These are phyloP conservation scores for Antitrichia curtipendula DNA, from an alignment of 225 moss, liverwort and hornwort genomes.

Conservation along the genomic window DNA sequence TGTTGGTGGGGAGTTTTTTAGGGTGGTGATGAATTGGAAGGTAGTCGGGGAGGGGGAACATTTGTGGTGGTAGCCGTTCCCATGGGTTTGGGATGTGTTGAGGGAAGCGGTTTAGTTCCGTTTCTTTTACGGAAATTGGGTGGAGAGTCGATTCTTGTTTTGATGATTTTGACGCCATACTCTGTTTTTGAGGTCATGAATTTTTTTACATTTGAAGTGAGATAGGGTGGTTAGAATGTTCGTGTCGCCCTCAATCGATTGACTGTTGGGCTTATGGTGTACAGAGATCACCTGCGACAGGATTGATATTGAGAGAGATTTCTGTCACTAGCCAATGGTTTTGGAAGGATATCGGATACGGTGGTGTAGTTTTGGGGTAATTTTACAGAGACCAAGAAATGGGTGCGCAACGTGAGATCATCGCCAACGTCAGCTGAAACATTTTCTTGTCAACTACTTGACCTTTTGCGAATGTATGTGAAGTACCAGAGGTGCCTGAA, in stretches of 20 bases:
- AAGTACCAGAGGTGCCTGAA: not conserved
- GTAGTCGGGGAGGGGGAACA: not conserved
- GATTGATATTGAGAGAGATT: not conserved
- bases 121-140: not conserved
- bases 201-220: not conserved
- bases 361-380: not conserved
- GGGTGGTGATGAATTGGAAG: not conserved
- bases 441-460: not conserved
- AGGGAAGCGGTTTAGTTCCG: not conserved
- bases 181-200: not conserved
- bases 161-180: not conserved
- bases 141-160: not conserved
- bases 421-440: not conserved
- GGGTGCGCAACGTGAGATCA: not conserved
- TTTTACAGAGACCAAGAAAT: not conserved
- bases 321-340: not conserved
- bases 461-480: not conserved
- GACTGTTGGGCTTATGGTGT: not conserved
- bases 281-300: not conserved
- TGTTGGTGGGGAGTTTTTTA: not conserved
- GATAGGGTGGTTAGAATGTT: not conserved
- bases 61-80: not conserved
- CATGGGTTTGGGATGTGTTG: not conserved
- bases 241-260: not conserved
- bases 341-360: slow-evolving; percentile 6